phyloP scores from a whole-genome alignment of 2,329 filamentous ascomycete species.

The Penicillium sclerotiorum region DNA sequence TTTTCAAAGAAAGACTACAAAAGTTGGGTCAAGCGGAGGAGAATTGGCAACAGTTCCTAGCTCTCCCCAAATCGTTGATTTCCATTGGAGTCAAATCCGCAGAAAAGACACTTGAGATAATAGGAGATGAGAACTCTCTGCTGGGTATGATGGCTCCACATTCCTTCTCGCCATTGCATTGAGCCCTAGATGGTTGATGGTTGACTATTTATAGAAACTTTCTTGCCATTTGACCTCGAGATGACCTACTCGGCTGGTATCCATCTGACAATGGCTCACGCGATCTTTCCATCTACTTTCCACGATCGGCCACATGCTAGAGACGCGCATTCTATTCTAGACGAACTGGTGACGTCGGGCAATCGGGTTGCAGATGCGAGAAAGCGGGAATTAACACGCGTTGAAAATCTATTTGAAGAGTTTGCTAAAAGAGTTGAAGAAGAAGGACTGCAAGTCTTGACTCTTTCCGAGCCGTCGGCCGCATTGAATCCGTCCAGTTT shows the following conservation, averaged over 20 bases:
- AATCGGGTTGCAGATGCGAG: conserved; percentile 38
- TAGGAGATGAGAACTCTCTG: conserved; percentile 36
- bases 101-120: conserved; percentile 39
- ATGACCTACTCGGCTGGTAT: conserved; percentile 10
- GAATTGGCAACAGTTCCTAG: conserved; percentile 32
- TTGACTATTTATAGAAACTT: conserved; percentile 6
- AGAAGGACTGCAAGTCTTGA: conserved; percentile 32
- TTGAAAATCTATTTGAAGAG: conserved; percentile 35
- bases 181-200: too few species aligned
- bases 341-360: conserved; percentile 39
- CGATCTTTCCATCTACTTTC: conserved; percentile 5
- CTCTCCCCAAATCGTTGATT: conserved; percentile 36
- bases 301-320: conserved; percentile 9
- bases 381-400: conserved; percentile 35
- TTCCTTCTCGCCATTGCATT: too few species aligned
- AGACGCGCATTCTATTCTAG: conserved; percentile 31
- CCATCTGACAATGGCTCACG: conserved; percentile 11
- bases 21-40: conserved; percentile 9
- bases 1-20: conserved; percentile 16
- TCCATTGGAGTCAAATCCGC: conserved; percentile 45
- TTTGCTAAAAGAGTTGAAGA: conserved; percentile 27
- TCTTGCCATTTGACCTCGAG: conserved; percentile 14
- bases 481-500: too few species aligned
- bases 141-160: conserved; percentile 40
- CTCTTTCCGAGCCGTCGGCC: too few species aligned